Percentiles rank a stretch among this genome's conserved stretches.
These are phyloP conservation scores for Vitis rotundifolia DNA, from an alignment of 164 flowering plant species.

Conservation along the genomic window DNA sequence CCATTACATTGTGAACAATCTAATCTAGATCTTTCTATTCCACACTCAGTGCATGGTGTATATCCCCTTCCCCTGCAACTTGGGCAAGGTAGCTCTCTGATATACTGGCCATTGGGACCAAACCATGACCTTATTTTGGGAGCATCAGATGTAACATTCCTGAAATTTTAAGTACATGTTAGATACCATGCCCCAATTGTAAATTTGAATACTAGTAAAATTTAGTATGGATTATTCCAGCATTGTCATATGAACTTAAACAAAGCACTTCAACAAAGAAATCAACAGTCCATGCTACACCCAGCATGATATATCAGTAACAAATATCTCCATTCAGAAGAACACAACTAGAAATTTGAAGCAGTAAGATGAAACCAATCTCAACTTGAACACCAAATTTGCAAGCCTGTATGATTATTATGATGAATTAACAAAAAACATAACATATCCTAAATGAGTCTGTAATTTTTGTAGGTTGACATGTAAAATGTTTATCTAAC, in stretches of 20 bases:
- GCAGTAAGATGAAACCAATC: too few relatives aligned
- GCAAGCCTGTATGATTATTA: too few relatives aligned
- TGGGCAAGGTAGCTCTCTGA: constrained; percentile 93
- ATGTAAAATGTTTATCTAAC: too few relatives aligned
- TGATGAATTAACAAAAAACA: too few relatives aligned
- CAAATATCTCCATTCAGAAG: too few relatives aligned
- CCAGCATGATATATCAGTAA: too few relatives aligned
- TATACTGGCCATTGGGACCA: constrained; percentile 95
- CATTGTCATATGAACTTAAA: too few relatives aligned
- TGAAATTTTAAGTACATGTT: constrained; percentile 20
- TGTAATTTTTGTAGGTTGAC: too few relatives aligned
- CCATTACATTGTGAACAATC: constrained; percentile 84
- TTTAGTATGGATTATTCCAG: too few relatives aligned
- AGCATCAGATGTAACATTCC: constrained; percentile 40
- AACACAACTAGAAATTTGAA: too few relatives aligned
- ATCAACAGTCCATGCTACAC: background rate
- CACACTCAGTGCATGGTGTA: constrained; percentile 81
- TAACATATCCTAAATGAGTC: too few relatives aligned
- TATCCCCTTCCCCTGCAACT: constrained; percentile 96
- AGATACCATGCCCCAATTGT: background rate
- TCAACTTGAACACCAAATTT: too few relatives aligned
- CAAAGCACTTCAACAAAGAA: background rate
- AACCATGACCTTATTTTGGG: constrained; percentile 81
- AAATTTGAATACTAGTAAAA: background rate
- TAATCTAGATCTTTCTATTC: constrained; percentile 75